Evolutionary conservation across 106 monocot genomes (phyloP), one percentile per base, ranked within the genome.

Genomic region (Dendrobium huoshanense): DNA sequence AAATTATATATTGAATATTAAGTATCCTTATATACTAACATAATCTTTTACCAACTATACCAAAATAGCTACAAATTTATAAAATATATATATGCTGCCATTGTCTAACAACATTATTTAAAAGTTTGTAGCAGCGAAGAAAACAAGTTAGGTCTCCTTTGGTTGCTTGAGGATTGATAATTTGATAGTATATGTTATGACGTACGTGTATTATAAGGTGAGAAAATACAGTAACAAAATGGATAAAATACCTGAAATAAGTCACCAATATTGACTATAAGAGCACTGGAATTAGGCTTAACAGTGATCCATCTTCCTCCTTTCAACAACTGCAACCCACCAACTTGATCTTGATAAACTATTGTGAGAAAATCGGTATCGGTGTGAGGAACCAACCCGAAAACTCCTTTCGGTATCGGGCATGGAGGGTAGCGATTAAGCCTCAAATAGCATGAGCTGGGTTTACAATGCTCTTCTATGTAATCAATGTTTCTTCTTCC

Each of bases 341-440:
- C 94, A 19, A 95, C 94, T 11, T 92, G 86, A 58, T 98, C 94
- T 77, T 98, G 94, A 73, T 88, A 74, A 16, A 98, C 89, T 47
- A 98, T 89, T 29, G 92, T 98, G 81, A 95, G 89, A 84, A 92
- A 98, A 76, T 98, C 94, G 24, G 94, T 95, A 84, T 98, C 94
- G 3, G 94, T 98, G 87, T 98, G 98, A 2, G 98, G 89, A 59
- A 85, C 81, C 70, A 95, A 74, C 15, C 98, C 98, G 33, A 84
- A 89, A 56, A 84, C 73, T 45, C 83, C 81, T 42, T 85, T 70
- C 51, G 51, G 51, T 7, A 92, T 76, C 25, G 89, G 91, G 83
- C 98, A 98, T 7, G 92, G 89, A 0, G 98, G 98, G 72, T 98
- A 92, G 20, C 91, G 86, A 67, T 95, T 92, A 13, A 98, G 86